Base-by-base conservation (phyloP, 2,329 filamentous ascomycete genomes). In the Harringtonia lauricola region DNA sequence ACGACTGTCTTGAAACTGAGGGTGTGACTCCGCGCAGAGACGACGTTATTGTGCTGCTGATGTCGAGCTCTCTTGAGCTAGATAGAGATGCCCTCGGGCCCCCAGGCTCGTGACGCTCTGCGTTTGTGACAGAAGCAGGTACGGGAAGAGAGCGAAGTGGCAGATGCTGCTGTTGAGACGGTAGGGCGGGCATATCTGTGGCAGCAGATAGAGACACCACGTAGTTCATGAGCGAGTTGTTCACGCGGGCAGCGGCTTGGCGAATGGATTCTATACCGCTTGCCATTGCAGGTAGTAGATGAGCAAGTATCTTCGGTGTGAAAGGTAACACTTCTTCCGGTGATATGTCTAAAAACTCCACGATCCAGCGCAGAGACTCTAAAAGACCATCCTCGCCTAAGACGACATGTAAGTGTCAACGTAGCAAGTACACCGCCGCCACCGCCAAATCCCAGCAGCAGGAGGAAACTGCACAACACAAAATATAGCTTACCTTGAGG, bases 321-420 rank as follows among this genome's bases (percentile, higher is more conserved):
- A 96, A 96, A 4, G 86, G 85, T 35, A 98, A 72, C 4, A 98
- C 94, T 56, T 98, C 92, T 58, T 95, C 92, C 0, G 92, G 90
- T 54, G 89, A 95, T 37, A 98, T 96, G 50, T 96, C 89, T 53
- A 98, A 83, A 59, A 98, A 95, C 47, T 84, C 85, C 52, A 95
- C 88, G 51, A 98, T 88, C 92, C 92, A 98, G 49, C 87, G 79
- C 24, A 98, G 70, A 3, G 89, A 88, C 42, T 94, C 94, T 33
- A 95, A 72, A 36, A 95, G 76, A 51, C 94, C 89, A 56, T 95
- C 86, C 59, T 96, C 88, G 18, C 43, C 47, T 47, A 14, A 13
- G n/a, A 39, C 35, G 21, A 44, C 38, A 24, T 42, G 35, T 39
- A n/a, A n/a, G n/a, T n/a, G n/a, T n/a, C n/a, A n/a, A n/a, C n/a